These are phyloP conservation scores for Acacia confusa DNA, from an alignment of 306 rosid genomes.

Conservation along the genomic window DNA sequence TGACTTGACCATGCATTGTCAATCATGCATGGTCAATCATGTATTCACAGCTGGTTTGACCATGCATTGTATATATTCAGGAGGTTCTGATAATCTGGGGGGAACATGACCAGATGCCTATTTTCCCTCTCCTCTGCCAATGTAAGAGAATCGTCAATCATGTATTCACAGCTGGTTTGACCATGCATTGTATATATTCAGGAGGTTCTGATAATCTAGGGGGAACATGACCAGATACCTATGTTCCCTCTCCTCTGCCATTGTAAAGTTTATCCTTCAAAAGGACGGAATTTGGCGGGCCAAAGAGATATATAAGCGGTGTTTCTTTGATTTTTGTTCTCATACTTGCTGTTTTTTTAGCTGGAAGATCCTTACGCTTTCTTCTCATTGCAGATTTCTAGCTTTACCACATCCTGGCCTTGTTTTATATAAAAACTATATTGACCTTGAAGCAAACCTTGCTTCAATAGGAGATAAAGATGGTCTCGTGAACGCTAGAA, in stretches of 20 bases:
- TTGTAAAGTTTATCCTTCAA: slow-evolving; percentile 68
- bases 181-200: slow-evolving; percentile 18
- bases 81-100: slow-evolving; percentile 90
- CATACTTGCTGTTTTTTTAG: slow-evolving; percentile 6
- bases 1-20: too few relatives aligned
- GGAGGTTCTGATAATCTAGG: slow-evolving; percentile 89
- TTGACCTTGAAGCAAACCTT: slow-evolving; percentile 74
- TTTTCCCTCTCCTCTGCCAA: slow-evolving; percentile 75
- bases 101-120: slow-evolving; percentile 61
- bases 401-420: slow-evolving; percentile 87
- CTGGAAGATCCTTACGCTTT: neutral
- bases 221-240: slow-evolving; percentile 67
- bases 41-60: neutral
- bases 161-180: neutral
- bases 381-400: slow-evolving; percentile 63
- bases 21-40: too few relatives aligned
- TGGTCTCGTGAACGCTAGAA: slow-evolving; percentile 67
- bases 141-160: slow-evolving; percentile 26
- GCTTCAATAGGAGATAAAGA: slow-evolving; percentile 69
- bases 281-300: slow-evolving; percentile 74
- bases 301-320: slow-evolving; percentile 79
- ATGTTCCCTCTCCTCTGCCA: slow-evolving; percentile 73
- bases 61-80: slow-evolving; percentile 33
- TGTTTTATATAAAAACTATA: slow-evolving; percentile 61
- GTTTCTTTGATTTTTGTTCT: slow-evolving; percentile 16